Evolutionary conservation across 805 yeast species (phyloP).

Genomic region (Ascoidea rubescens): DNA sequence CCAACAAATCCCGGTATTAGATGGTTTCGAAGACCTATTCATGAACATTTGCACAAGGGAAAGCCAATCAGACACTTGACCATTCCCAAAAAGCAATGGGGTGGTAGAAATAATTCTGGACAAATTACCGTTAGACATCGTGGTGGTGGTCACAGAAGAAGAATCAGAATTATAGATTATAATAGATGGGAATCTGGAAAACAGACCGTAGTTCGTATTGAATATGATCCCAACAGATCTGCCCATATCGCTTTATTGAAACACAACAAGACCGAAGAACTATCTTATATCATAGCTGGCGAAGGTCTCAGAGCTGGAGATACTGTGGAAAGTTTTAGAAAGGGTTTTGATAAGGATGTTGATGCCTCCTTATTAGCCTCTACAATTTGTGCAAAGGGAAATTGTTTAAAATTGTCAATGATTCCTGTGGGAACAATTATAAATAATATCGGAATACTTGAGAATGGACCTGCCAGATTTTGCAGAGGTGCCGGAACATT

Average conservation of each 20-base stretch:
- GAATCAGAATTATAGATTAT: slow-evolving; percentile 75
- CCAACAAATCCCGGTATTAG: slow-evolving; percentile 80
- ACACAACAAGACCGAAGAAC: slow-evolving; percentile 43
- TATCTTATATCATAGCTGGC: slow-evolving; percentile 77
- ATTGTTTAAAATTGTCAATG: slow-evolving; percentile 85
- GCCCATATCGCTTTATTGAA: slow-evolving; percentile 82
- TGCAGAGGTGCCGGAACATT: slow-evolving; percentile 93
- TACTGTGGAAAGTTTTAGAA: slow-evolving; percentile 73
- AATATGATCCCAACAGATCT: slow-evolving; percentile 90
- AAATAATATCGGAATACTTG: slow-evolving; percentile 73
- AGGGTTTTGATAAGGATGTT: slow-evolving; percentile 70
- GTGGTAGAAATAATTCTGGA: slow-evolving; percentile 88
- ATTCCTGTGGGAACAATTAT: slow-evolving; percentile 89
- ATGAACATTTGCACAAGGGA: slow-evolving; percentile 78
- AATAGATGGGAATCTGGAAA: slow-evolving; percentile 52
- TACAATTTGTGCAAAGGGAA: slow-evolving; percentile 82
- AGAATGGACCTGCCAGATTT: slow-evolving; percentile 70
- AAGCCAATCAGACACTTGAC: slow-evolving; percentile 65
- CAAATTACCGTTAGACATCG: slow-evolving; percentile 83
- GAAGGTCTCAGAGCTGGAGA: slow-evolving; percentile 93
- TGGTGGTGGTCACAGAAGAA: slow-evolving; percentile 93
- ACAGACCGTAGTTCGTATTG: slow-evolving; percentile 75
- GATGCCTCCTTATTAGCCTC: slow-evolving; percentile 88
- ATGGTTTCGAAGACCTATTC: slow-evolving; percentile 80
- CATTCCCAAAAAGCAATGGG: slow-evolving; percentile 49